Conservation (phyloP, 164 flowering plant species). For the Magnolia kwangsiensis region DNA sequence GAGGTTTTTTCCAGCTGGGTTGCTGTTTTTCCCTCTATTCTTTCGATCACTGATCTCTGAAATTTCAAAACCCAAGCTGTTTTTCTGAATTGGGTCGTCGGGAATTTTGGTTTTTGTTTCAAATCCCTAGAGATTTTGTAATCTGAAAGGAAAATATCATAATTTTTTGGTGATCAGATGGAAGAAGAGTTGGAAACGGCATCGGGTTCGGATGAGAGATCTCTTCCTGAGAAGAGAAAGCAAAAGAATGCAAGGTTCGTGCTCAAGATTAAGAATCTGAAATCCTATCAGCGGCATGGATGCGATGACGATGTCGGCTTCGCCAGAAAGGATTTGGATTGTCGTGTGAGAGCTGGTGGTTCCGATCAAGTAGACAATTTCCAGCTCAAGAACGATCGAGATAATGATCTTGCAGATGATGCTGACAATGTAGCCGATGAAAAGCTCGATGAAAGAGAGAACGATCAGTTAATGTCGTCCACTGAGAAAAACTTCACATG, state of each 20-base stretch:
- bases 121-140: neutral
- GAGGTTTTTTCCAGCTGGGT: too few relatives aligned
- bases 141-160: neutral
- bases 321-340: neutral
- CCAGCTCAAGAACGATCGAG: neutral
- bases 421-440: neutral
- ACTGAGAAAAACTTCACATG: slow-evolving; percentile 20
- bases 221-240: neutral
- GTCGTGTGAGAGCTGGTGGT: neutral
- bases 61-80: too few relatives aligned
- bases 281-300: neutral
- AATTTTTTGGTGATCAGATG: neutral
- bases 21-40: too few relatives aligned
- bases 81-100: neutral
- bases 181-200: neutral
- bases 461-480: neutral
- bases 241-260: neutral
- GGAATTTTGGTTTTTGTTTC: neutral
- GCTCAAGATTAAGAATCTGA: slow-evolving; percentile 5
- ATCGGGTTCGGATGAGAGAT: neutral
- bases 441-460: neutral
- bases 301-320: slow-evolving; percentile 35
- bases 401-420: neutral
- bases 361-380: neutral
- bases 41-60: too few relatives aligned